Conservation (phyloP, 192 early-diverging fungal species). For the Backusella tarrabulga region DNA sequence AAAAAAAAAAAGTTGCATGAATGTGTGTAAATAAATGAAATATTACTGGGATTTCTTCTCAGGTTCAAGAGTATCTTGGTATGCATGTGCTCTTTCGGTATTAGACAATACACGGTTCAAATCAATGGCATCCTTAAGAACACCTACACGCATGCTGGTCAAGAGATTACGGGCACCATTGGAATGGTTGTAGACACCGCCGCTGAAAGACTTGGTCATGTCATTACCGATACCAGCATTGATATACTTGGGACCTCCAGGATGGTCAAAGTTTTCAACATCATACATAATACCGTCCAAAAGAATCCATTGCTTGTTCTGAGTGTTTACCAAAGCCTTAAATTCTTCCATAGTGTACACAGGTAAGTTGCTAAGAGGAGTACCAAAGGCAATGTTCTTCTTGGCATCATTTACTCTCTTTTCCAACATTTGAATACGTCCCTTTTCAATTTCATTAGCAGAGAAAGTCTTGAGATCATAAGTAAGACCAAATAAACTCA, state of each 20-base stretch:
- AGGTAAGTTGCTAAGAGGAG: conserved; percentile 66
- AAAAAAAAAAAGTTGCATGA: too few relatives aligned
- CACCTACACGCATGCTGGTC: conserved; percentile 68
- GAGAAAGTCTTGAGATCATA: conserved; percentile 77
- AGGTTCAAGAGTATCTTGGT: conserved; percentile 16
- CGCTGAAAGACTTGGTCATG: conserved; percentile 80
- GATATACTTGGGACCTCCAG: conserved; percentile 80
- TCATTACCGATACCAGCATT: conserved; percentile 76
- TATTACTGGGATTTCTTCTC: conserved; percentile 10
- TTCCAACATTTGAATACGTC: conserved; percentile 75
- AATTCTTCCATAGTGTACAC: conserved; percentile 65
- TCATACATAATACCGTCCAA: conserved; percentile 87
- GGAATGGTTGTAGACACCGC: conserved; percentile 85
- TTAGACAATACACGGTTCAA: background rate
- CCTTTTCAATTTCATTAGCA: conserved; percentile 79
- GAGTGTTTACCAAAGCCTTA: conserved; percentile 57
- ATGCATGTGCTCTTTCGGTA: background rate
- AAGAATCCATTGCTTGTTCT: conserved; percentile 74
- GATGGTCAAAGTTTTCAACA: conserved; percentile 82
- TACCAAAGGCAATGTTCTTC: conserved; percentile 69
- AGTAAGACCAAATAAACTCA: conserved; percentile 61
- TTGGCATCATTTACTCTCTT: conserved; percentile 66
- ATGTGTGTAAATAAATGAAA: background rate
- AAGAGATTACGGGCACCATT: conserved; percentile 88
- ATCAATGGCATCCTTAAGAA: conserved; percentile 47